A percentile compares a stretch with the other conserved stretches of the same genome.
These are phyloP conservation scores for Panicum virgatum DNA, from an alignment of 202 grass and related monocot genomes.

Conservation along the genomic window DNA sequence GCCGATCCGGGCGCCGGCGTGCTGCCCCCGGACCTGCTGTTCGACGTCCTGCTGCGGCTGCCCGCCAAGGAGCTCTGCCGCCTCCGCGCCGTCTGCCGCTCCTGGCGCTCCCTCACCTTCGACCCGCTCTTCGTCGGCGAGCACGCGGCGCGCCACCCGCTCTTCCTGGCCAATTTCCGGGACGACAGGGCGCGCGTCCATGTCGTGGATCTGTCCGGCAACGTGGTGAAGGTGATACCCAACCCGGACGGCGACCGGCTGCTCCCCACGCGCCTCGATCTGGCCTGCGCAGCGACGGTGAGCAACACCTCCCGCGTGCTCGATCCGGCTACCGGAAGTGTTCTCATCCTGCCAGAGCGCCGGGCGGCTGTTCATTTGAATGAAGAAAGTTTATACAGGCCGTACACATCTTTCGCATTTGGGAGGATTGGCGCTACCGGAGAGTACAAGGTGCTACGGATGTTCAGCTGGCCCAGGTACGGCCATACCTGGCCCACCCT, in stretches of 20 bases:
- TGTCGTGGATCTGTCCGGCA: background rate
- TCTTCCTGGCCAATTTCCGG: background rate
- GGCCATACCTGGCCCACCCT: too few relatives aligned
- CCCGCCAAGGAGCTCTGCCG: background rate
- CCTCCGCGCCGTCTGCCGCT: background rate
- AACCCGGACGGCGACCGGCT: background rate
- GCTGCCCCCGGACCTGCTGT: background rate
- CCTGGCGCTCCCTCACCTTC: background rate
- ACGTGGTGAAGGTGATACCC: background rate
- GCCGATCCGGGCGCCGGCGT: too few relatives aligned
- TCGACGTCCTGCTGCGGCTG: background rate
- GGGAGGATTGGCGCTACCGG: background rate
- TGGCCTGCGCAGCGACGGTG: background rate
- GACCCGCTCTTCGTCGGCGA: background rate
- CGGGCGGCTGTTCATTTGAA: background rate
- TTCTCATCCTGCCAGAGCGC: background rate
- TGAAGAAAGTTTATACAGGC: background rate
- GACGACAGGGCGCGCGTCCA: background rate
- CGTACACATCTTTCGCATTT: background rate
- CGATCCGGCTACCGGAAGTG: background rate
- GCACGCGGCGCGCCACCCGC: background rate
- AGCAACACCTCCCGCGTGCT: background rate
- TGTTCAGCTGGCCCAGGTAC: background rate
- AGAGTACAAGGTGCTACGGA: conserved; percentile 11
- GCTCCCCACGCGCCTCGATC: background rate